A percentile compares a stretch with the other conserved stretches of the same genome.
phyloP scores from a whole-genome alignment of 164 flowering plant genomes.

The Brasenia schreberi region DNA sequence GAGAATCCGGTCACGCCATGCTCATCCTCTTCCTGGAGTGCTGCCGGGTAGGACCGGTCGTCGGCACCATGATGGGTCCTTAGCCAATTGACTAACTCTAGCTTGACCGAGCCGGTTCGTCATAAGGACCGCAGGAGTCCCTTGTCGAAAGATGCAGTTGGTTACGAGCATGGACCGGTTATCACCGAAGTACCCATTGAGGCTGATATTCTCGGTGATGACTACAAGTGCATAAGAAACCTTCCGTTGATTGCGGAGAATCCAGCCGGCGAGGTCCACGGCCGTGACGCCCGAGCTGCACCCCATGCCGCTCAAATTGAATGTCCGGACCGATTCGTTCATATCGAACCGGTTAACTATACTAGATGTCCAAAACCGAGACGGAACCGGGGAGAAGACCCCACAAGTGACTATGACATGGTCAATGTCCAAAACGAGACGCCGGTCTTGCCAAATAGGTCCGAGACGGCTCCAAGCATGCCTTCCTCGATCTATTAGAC shows the following conservation, averaged over 20 bases:
- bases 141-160: constrained; percentile 46
- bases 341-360: constrained; percentile 31
- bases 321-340: constrained; percentile 27
- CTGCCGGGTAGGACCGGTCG: constrained; percentile 29
- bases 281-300: constrained; percentile 41
- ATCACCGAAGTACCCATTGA: constrained; percentile 51
- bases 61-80: constrained; percentile 61
- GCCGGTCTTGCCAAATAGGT: constrained; percentile 21
- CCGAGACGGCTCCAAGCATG: constrained; percentile 27
- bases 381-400: constrained; percentile 32
- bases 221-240: constrained; percentile 27
- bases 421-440: constrained; percentile 18
- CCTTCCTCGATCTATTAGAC: constrained; percentile 38
- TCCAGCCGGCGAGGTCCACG: constrained; percentile 31
- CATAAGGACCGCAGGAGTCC: constrained; percentile 34
- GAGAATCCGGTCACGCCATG: constrained; percentile 31
- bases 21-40: constrained; percentile 40
- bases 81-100: constrained; percentile 29
- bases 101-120: constrained; percentile 30
- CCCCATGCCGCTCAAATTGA: constrained; percentile 48
- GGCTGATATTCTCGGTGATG: constrained; percentile 38
- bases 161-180: constrained; percentile 46
- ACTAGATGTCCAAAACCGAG: constrained; percentile 26
- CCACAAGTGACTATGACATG: constrained; percentile 34
- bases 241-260: constrained; percentile 11